phyloP scores from a whole-genome alignment of 2,329 filamentous ascomycete species.

The Trichophaea hybrida region DNA sequence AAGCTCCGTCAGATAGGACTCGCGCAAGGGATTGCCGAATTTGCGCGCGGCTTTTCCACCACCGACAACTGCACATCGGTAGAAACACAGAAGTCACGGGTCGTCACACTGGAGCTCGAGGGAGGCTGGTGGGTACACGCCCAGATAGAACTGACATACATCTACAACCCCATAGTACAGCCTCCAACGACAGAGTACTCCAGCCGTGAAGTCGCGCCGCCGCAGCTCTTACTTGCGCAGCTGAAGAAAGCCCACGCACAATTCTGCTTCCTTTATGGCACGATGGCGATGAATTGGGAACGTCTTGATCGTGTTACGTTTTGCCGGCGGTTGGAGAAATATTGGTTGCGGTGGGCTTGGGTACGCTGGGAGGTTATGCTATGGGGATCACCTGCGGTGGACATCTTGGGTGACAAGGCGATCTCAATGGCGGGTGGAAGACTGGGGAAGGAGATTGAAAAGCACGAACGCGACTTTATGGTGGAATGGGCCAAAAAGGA shows the following conservation, averaged over 20 bases:
- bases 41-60: conserved; percentile 73
- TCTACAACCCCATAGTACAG: conserved; percentile 33
- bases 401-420: conserved; percentile 52
- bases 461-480: conserved; percentile 86
- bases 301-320: conserved; percentile 57
- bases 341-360: conserved; percentile 57
- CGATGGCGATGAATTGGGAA: conserved; percentile 43
- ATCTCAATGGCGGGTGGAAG: conserved; percentile 85
- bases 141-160: conserved; percentile 70
- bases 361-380: conserved; percentile 70
- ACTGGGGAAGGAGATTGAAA: conserved; percentile 82
- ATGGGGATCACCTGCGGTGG: conserved; percentile 71
- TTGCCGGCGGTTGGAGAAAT: conserved; percentile 55
- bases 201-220: conserved; percentile 73
- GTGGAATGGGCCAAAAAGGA: conserved; percentile 22
- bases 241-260: conserved; percentile 66
- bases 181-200: conserved; percentile 57
- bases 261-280: conserved; percentile 78
- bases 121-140: conserved; percentile 81
- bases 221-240: conserved; percentile 63
- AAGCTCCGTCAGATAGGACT: conserved; percentile 83
- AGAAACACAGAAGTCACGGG: conserved; percentile 77
- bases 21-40: conserved; percentile 90
- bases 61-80: conserved; percentile 59
- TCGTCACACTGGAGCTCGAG: conserved; percentile 65